Conservation (phyloP, 2,329 filamentous ascomycete species). For the Verticillium zaregamsianum region DNA sequence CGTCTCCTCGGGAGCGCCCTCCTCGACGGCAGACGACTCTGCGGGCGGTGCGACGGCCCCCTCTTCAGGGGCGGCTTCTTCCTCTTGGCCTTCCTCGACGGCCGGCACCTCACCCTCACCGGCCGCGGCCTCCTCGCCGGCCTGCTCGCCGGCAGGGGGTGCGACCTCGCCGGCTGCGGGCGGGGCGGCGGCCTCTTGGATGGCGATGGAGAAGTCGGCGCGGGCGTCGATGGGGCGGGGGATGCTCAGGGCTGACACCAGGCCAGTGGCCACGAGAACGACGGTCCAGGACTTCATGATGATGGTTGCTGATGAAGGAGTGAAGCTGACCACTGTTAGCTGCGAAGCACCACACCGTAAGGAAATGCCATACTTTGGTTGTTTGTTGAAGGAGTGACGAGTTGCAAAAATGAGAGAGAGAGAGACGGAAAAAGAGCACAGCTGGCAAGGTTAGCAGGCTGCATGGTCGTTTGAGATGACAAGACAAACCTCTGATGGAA, state of each 20-base stretch:
- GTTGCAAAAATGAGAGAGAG: constrained; percentile 3
- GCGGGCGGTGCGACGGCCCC: neutral
- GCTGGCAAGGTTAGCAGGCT: constrained; percentile 10
- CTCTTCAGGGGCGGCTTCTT: constrained; percentile 3
- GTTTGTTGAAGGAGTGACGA: neutral
- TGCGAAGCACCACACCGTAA: neutral
- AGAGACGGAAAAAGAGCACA: constrained; percentile 23
- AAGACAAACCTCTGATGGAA: constrained; percentile 7
- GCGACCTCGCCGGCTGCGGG: constrained; percentile 2
- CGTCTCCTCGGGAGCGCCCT: constrained; percentile 2
- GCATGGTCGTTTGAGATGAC: neutral
- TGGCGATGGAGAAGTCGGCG: neutral
- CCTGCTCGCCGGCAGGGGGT: neutral
- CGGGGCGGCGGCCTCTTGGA: neutral
- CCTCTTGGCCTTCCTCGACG: constrained; percentile 8
- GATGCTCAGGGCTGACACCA: constrained; percentile 23
- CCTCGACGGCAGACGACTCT: neutral
- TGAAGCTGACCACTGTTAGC: neutral
- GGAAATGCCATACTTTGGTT: neutral
- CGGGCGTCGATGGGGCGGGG: constrained; percentile 10
- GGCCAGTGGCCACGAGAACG: constrained; percentile 22
- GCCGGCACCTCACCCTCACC: constrained; percentile 4
- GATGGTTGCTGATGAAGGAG: neutral
- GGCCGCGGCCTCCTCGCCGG: neutral
- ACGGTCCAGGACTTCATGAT: constrained; percentile 24